Base-by-base conservation (phyloP, 805 yeast genomes). In the Candida coquimbonensis region DNA sequence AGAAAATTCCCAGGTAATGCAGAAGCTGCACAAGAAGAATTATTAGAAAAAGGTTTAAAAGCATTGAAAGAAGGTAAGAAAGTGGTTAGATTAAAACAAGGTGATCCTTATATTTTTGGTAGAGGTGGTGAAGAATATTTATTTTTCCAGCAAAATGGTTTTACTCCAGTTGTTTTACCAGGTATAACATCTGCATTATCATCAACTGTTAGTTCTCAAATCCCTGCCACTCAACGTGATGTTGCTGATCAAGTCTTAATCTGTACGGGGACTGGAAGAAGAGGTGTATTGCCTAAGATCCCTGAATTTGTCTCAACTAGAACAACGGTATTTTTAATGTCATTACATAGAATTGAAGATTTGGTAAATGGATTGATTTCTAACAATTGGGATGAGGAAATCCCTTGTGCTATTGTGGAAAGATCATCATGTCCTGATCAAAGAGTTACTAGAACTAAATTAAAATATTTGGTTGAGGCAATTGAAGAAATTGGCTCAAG, bases 1-100 rank as follows among this genome's bases (percentile, higher is more conserved):
- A 75, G 88, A 36, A 91, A 91, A 63, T 91, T 89, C 66, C 98
- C 98, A 3, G 98, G 98, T 1, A 91, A 91, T 61, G 97, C 98
- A 1, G 96, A 89, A 57, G 75, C 76, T 40, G 98, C 98, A 0
- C 98, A 91, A 64, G 75, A 84, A 49, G 96, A 91, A 63, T 72
- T 91, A 38, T 67, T 88, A 32, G 68, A 73, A n/a, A 62, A 82
- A 52, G 97, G 96, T 0, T 65, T 91, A 16, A 74, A 73, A 32
- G 83, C 81, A 0, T 62, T 88, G 25, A 52, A 69, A 26, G 63
- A 72, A 43, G 96, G 96, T 14, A 73, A 78, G 56, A 79, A 78
- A 46, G 96, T 91, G 1, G 95, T 91, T 3, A 72, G 98, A 48
- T 73, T 91, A 53, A 91, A 91, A 63, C 98, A 91, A 66, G 98